Evolutionary conservation across 2,329 filamentous ascomycete species (phyloP), one percentile per base, ranked within the genome.

Genomic region (Claviceps humidiphila): DNA sequence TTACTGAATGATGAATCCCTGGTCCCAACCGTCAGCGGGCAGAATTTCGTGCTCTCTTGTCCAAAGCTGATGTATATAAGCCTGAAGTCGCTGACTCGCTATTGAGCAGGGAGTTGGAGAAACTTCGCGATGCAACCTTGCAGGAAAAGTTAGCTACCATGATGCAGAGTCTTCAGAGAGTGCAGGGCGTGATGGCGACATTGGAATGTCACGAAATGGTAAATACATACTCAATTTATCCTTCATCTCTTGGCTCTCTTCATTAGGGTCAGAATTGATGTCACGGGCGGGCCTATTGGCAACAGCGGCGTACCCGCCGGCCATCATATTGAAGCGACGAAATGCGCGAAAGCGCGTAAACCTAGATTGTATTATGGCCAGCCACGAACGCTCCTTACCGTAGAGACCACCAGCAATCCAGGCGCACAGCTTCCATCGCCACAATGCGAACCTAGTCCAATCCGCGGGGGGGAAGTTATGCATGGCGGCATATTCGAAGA

Each of bases 401-500:
- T 40, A 40, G 38, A 40, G 16, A 5, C 38, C 38, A n/a, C 38
- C 6, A 14, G 38, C 38, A n/a, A 40, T 40, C 38, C 38, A 40
- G 38, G 14, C 14, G n/a, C 13, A 40, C 16, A 40, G 16, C 13
- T 40, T 40, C 38, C 38, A 40, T n/a, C 38, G 38, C 38, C 14
- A 40, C 38, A 40, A 14, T 14, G 38, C 14, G 38, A 16, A 40
- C 14, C 16, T 40, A 40, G 14, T 40, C 38, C 38, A 40, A 14
- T 14, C 38, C 16, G 13, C 16, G 16, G 38, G 38, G 16, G 16
- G 13, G 48, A 41, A 42, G 42, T 50, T 50, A 20, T 38, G 34
- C 48, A 50, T 50, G 4, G 48, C 41, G 13, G 39, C 39, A 42
- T 50, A 50, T 41, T 42, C 48, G 34, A 42, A 50, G 14, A 42